Conservation (phyloP, 352 stramenopile genomes). For the Phytophthora aleatoria region DNA sequence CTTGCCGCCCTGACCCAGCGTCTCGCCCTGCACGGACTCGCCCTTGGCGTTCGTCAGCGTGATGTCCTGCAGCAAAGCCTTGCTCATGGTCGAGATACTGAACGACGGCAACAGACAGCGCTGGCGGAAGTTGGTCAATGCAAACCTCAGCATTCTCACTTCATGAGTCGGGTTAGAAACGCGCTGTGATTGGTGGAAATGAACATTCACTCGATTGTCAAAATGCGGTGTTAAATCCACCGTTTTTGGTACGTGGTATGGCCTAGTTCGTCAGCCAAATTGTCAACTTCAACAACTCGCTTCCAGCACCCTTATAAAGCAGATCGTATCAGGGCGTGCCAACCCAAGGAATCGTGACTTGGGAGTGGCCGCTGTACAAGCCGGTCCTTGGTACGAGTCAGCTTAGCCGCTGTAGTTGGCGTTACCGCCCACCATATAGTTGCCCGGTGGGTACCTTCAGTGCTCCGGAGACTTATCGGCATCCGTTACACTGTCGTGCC, state of each 20-base stretch:
- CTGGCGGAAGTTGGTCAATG: slow-evolving; percentile 12
- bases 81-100: slow-evolving; percentile 38
- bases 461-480: slow-evolving; percentile 13
- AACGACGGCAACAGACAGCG: not conserved
- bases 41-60: slow-evolving; percentile 63
- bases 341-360: slow-evolving; percentile 9
- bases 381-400: not conserved
- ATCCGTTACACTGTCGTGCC: not conserved
- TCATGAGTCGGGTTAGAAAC: not conserved
- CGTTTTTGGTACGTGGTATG: not conserved
- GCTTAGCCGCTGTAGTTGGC: not conserved
- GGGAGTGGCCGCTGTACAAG: slow-evolving; percentile 5
- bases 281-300: slow-evolving; percentile 13
- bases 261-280: slow-evolving; percentile 12
- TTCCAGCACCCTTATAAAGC: not conserved
- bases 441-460: slow-evolving; percentile 7
- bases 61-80: slow-evolving; percentile 50
- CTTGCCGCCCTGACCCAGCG: slow-evolving; percentile 49
- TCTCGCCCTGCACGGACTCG: slow-evolving; percentile 50
- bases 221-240: slow-evolving; percentile 2
- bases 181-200: slow-evolving; percentile 12
- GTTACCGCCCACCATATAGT: slow-evolving; percentile 2
- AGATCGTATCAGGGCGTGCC: too few relatives aligned
- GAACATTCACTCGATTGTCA: not conserved
- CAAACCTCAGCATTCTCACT: not conserved